Base-by-base conservation (phyloP, 768 basidiomycete genomes). In the Tulasnella sp. region DNA sequence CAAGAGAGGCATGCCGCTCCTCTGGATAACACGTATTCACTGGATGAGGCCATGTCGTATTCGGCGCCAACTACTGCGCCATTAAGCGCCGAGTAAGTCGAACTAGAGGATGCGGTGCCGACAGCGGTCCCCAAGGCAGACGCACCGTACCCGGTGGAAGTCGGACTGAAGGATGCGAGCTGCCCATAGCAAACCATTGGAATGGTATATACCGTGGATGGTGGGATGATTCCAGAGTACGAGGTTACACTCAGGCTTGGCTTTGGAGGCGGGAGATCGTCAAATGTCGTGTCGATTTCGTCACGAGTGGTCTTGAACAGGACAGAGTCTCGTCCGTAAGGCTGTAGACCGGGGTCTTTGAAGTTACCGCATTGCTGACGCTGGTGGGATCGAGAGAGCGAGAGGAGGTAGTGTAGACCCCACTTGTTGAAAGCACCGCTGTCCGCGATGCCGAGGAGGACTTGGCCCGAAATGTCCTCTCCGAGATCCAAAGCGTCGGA, bases 351-450 rank as follows among this genome's bases (percentile, higher is more conserved):
- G 3, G 70, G 58, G 58, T 79, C 78, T 40, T 78, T 79, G 77
- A 79, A 79, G 67, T 79, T 79, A 38, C 67, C 52, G 58, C 78
- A 79, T n/a, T 78, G 74, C 71, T 79, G 77, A 36, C 78, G 77
- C 54, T 78, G 78, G 52, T 79, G 78, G 2, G 78, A 58, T 7
- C 78, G 77, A 12, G 78, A 76, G 22, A 79, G 25, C 11, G 74
- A 78, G 29, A 67, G 78, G 49, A 78, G 71, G 70, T 79, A 79
- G 64, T 79, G 78, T 36, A 42, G 34, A 4, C 78, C 78, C 78
- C 78, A 79, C 34, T 45, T 29, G 22, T 72, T 38, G 39, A 49
- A 79, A 25, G 69, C 67, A 9, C n/a, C 52, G 9, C 42, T 45
- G 31, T 64, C 64, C 4, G 45, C 37, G 15, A 79, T 45, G 22